Percentiles rank a stretch among this genome's conserved stretches.
Conservation (phyloP, 805 yeast genomes). For the Hagleromyces aurorensis region DNA sequence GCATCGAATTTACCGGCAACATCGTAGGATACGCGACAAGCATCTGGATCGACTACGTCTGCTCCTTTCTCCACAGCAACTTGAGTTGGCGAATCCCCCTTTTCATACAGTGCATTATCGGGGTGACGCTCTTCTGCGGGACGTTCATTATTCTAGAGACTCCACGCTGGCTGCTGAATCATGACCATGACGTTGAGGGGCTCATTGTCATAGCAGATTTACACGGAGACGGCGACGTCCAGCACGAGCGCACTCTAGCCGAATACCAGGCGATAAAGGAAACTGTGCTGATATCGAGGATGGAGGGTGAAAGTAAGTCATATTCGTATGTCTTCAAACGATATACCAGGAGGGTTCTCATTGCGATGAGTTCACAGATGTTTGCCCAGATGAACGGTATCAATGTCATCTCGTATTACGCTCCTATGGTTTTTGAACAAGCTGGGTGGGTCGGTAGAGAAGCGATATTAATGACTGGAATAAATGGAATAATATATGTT, state of each 20-base stretch:
- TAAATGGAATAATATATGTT: slow-evolving; percentile 54
- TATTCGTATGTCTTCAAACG: slow-evolving; percentile 68
- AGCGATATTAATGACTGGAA: slow-evolving; percentile 87
- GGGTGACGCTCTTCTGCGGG: slow-evolving; percentile 59
- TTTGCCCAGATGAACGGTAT: slow-evolving; percentile 94
- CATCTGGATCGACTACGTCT: slow-evolving; percentile 77
- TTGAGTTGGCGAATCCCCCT: slow-evolving; percentile 76
- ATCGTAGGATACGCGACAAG: slow-evolving; percentile 72
- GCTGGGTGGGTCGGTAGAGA: slow-evolving; percentile 91
- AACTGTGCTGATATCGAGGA: slow-evolving; percentile 60
- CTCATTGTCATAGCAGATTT: slow-evolving; percentile 77
- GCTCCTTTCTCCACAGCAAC: slow-evolving; percentile 54
- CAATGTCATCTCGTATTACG: slow-evolving; percentile 86
- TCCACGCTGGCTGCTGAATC: slow-evolving; percentile 84
- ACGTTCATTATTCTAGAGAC: slow-evolving; percentile 76
- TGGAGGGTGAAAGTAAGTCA: slow-evolving; percentile 69
- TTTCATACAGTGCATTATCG: slow-evolving; percentile 68
- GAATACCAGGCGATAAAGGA: slow-evolving; percentile 82
- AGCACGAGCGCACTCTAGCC: slow-evolving; percentile 55
- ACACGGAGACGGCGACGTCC: slow-evolving; percentile 69
- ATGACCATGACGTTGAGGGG: slow-evolving; percentile 76
- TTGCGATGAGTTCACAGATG: slow-evolving; percentile 85
- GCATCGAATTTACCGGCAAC: slow-evolving; percentile 84
- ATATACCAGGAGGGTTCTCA: slow-evolving; percentile 68
- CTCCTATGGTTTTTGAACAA: slow-evolving; percentile 87